Conservation (phyloP, 1,284 basidiomycete genomes). For the Ceratobasidium sp. region DNA sequence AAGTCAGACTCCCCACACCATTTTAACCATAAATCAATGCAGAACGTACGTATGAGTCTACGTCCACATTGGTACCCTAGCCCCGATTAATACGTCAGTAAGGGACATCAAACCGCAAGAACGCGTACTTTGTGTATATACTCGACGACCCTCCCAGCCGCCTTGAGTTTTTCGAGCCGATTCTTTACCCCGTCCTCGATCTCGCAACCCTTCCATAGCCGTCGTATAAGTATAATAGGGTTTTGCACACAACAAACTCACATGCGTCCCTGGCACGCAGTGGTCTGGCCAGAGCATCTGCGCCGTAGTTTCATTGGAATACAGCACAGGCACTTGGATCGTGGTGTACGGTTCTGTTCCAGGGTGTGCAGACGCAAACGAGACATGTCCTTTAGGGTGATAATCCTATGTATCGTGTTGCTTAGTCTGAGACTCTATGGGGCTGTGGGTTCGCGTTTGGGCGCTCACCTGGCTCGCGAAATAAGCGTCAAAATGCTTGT, state of each 20-base stretch:
- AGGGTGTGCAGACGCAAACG: slow-evolving; percentile 68
- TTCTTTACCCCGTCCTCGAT: slow-evolving; percentile 57
- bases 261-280: slow-evolving; percentile 60
- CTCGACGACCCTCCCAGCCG: slow-evolving; percentile 53
- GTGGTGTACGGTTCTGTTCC: slow-evolving; percentile 58
- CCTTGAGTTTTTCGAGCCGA: slow-evolving; percentile 52
- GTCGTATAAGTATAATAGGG: slow-evolving; percentile 28
- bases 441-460: neutral
- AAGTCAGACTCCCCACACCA: slow-evolving; percentile 18
- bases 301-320: slow-evolving; percentile 56
- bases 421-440: neutral
- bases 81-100: slow-evolving; percentile 52
- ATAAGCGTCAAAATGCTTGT: slow-evolving; percentile 60
- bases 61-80: slow-evolving; percentile 56
- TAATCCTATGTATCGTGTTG: slow-evolving; percentile 48
- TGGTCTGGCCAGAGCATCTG: slow-evolving; percentile 72
- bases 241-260: slow-evolving; percentile 32
- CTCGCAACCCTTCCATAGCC: slow-evolving; percentile 55
- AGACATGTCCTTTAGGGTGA: slow-evolving; percentile 70
- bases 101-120: neutral
- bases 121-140: slow-evolving; percentile 49
- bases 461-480: slow-evolving; percentile 61
- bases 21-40: neutral
- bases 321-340: slow-evolving; percentile 55
- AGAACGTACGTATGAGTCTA: slow-evolving; percentile 64